Percentiles rank a stretch among this genome's conserved stretches.
phyloP scores from a whole-genome alignment of 371 early-diverging fungal species.

The Nematocida minor region DNA sequence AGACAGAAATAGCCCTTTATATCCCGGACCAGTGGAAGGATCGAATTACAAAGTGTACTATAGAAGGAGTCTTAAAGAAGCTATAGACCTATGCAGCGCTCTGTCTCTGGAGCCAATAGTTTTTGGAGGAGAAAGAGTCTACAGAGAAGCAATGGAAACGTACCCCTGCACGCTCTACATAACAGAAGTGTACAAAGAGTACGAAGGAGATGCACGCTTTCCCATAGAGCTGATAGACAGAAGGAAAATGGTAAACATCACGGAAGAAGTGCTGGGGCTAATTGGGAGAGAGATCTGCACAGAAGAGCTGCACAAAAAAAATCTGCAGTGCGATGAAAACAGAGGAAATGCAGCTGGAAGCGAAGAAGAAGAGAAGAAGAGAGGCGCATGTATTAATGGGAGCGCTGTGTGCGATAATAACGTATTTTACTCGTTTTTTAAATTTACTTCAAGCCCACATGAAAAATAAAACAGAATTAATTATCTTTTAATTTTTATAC shows the following conservation, averaged over 20 bases:
- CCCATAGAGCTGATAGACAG: conserved; percentile 16
- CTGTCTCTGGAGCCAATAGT: conserved; percentile 13
- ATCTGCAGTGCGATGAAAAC: neutral
- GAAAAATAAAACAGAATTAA: conserved; percentile 51
- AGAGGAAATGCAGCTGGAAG: neutral
- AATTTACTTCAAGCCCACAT: neutral
- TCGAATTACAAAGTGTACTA: neutral
- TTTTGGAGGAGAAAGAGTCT: conserved; percentile 43
- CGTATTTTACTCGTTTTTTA: neutral
- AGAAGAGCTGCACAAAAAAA: neutral
- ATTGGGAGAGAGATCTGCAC: neutral
- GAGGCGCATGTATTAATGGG: too few relatives aligned
- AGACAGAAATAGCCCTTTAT: too few relatives aligned
- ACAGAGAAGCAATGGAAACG: conserved; percentile 11
- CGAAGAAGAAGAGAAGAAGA: too few relatives aligned
- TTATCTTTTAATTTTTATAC: conserved; percentile 50
- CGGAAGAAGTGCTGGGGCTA: conserved; percentile 1
- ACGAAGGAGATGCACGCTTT: conserved; percentile 41
- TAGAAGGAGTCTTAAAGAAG: neutral
- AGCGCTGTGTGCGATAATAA: neutral
- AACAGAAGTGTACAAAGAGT: conserved; percentile 16
- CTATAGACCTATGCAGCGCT: conserved; percentile 15
- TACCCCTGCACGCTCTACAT: conserved; percentile 10
- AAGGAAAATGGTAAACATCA: neutral
- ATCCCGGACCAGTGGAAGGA: neutral